These are phyloP conservation scores for Mesotaenium endlicherianum DNA, from an alignment of 139 green algal genomes.

Conservation along the genomic window DNA sequence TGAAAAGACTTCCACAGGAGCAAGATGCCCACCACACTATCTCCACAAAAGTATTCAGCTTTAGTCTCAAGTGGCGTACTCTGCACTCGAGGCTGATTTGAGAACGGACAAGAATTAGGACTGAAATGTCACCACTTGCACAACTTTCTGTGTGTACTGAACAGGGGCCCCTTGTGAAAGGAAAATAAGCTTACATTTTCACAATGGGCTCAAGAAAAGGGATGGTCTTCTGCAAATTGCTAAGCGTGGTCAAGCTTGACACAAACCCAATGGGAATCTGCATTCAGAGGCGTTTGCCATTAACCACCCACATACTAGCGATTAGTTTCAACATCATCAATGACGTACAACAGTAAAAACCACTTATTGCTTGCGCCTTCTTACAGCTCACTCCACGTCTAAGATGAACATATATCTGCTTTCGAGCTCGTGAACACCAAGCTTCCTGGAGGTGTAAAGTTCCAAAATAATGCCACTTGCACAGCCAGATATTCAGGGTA, in stretches of 20 bases:
- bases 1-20: background rate
- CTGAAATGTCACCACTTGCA: background rate
- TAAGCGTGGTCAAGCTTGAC: slow-evolving; percentile 44
- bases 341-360: too few relatives aligned
- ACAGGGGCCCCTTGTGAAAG: background rate
- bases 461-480: too few relatives aligned
- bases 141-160: background rate
- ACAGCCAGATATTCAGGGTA: too few relatives aligned
- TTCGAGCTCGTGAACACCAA: too few relatives aligned
- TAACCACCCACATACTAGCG: too few relatives aligned
- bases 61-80: background rate
- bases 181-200: slow-evolving; percentile 34
- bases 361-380: too few relatives aligned
- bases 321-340: too few relatives aligned
- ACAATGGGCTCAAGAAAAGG: slow-evolving; percentile 45
- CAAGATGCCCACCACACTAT: background rate
- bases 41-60: background rate
- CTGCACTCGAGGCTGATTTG: background rate
- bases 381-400: too few relatives aligned
- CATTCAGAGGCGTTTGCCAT: too few relatives aligned
- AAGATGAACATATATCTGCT: too few relatives aligned
- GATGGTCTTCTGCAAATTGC: slow-evolving; percentile 43
- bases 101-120: background rate
- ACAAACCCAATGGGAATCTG: slow-evolving; percentile 47
- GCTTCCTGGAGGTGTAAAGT: too few relatives aligned